These are phyloP conservation scores for Cytospora piceicola DNA, from an alignment of 2,329 filamentous ascomycete genomes.

Conservation along the genomic window DNA sequence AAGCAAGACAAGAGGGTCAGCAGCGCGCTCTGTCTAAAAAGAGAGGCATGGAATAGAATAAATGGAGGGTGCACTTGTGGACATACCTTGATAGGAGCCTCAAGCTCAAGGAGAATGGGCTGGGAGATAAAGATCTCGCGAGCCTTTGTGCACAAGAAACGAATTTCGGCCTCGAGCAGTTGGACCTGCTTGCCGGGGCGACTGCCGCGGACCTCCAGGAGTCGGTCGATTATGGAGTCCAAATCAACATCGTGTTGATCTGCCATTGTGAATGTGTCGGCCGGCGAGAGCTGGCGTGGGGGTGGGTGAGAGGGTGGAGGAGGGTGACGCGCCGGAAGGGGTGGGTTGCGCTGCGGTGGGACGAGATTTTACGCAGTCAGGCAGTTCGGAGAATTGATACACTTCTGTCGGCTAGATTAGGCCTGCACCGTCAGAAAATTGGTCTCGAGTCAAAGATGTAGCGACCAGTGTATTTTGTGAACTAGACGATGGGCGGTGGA, in stretches of 20 bases:
- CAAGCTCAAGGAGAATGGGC: conserved; percentile 94
- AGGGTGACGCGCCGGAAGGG: conserved; percentile 31
- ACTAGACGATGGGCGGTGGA: background rate
- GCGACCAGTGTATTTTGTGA: background rate
- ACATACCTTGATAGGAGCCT: conserved; percentile 97
- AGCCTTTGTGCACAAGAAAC: conserved; percentile 96
- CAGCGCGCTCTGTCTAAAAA: conserved; percentile 10
- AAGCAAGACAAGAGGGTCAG: conserved; percentile 27
- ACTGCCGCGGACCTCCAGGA: conserved; percentile 96
- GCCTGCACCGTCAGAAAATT: conserved; percentile 11
- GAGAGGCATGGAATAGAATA: conserved; percentile 17
- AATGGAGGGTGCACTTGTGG: conserved; percentile 16
- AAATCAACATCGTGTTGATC: conserved; percentile 89
- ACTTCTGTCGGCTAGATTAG: conserved; percentile 28
- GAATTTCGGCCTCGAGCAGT: conserved; percentile 93
- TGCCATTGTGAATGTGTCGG: conserved; percentile 55
- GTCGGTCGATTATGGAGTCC: conserved; percentile 98
- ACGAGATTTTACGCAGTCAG: conserved; percentile 32
- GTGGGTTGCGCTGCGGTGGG: conserved; percentile 30
- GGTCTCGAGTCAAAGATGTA: background rate
- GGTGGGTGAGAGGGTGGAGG: conserved; percentile 30
- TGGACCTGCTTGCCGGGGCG: conserved; percentile 98
- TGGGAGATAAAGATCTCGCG: conserved; percentile 99
- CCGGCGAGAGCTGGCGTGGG: conserved; percentile 39
- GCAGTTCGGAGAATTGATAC: conserved; percentile 30